Evolutionary conservation across 768 basidiomycete species (phyloP).

Genomic region (Termitomyces sp.): DNA sequence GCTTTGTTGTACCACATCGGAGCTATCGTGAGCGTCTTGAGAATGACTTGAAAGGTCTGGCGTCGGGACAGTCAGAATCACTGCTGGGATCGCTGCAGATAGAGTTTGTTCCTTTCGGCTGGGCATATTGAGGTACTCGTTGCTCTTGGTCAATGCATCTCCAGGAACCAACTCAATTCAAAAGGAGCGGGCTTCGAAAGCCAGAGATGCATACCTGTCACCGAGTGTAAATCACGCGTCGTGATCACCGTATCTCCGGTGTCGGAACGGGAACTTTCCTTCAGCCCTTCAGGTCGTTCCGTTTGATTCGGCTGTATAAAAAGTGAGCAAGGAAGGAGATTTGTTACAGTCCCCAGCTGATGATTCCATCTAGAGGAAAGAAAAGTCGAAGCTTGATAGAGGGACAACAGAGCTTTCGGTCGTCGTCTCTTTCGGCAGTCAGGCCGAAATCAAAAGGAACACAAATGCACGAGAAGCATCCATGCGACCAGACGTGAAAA

Average conservation of each 20-base stretch:
- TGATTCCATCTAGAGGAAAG: background rate
- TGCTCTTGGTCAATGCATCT: background rate
- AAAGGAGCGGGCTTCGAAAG: background rate
- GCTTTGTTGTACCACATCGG: background rate
- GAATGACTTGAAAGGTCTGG: slow-evolving; percentile 11
- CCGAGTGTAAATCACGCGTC: background rate
- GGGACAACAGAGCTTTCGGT: background rate
- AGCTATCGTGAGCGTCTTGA: background rate
- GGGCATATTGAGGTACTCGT: background rate
- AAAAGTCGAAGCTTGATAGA: background rate
- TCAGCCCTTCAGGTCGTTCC: background rate
- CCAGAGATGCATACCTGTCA: slow-evolving; percentile 1
- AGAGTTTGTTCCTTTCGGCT: background rate
- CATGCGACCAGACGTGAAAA: background rate
- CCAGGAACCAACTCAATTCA: background rate
- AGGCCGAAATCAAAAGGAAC: background rate
- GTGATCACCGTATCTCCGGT: background rate
- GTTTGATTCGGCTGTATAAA: slow-evolving; percentile 6
- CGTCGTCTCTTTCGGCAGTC: background rate
- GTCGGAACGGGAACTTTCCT: background rate
- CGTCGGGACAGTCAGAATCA: slow-evolving; percentile 17
- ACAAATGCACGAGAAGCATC: background rate
- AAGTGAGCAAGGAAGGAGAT: background rate
- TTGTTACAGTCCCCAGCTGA: background rate
- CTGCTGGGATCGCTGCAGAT: slow-evolving; percentile 8